phyloP scores from a whole-genome alignment of 1,139 yeast species.

The Eremothecium cymbalariae region DNA sequence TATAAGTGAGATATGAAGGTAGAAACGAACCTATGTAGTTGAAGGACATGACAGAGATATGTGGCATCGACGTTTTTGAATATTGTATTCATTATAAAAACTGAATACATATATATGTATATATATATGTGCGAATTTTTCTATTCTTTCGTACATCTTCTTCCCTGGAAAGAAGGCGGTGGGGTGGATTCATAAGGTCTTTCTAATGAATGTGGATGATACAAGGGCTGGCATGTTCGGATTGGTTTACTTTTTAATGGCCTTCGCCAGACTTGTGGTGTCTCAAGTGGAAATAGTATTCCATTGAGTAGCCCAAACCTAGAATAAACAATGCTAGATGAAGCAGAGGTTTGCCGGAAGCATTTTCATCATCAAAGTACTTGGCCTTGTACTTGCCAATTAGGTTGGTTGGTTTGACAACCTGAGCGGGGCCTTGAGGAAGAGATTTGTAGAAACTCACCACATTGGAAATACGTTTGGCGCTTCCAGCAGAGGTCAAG shows the following conservation, averaged over 20 bases:
- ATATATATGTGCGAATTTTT: no score
- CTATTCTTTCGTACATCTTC: no score
- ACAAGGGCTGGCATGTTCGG: no score
- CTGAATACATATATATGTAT: constrained; percentile 1
- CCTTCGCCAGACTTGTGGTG: constrained; percentile 40
- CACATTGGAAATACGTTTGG: constrained; percentile 93
- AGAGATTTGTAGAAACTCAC: constrained; percentile 92
- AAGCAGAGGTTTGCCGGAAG: constrained; percentile 71
- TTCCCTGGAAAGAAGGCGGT: no score
- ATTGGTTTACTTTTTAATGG: constrained; percentile 16
- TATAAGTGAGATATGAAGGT: constrained; percentile 28
- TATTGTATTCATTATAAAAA: not conserved
- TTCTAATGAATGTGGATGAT: no score
- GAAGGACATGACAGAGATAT: no score
- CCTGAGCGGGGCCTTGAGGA: constrained; percentile 87
- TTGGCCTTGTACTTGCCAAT: constrained; percentile 71
- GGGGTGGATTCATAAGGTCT: no score
- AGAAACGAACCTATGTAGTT: no score
- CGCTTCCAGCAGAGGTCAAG: constrained; percentile 91
- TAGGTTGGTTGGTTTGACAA: constrained; percentile 58
- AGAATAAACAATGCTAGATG: constrained; percentile 69
- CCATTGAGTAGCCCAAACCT: constrained; percentile 80
- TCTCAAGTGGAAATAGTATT: constrained; percentile 82
- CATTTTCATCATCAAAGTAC: constrained; percentile 70
- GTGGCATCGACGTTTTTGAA: not conserved